These are phyloP conservation scores for Chimonanthus praecox DNA, from an alignment of 164 flowering plant species.

Conservation along the genomic window DNA sequence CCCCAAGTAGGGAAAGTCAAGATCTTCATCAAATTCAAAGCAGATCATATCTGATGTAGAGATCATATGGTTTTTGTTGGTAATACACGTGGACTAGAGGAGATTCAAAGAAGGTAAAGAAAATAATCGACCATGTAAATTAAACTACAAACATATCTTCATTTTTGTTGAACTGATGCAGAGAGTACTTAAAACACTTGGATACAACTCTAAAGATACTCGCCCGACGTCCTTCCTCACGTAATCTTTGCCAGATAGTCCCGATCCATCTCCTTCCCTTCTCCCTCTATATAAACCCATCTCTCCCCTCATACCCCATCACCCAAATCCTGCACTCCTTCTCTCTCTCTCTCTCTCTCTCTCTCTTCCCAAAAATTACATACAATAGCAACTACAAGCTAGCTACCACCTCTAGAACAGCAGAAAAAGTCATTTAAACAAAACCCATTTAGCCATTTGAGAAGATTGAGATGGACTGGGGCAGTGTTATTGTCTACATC, in stretches of 20 bases:
- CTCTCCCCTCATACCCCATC: not conserved
- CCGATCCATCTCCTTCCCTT: not conserved
- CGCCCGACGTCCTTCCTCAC: no score
- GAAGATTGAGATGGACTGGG: conserved; percentile 14
- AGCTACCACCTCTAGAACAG: not conserved
- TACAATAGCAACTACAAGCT: not conserved
- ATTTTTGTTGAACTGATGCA: no score
- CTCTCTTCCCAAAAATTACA: not conserved
- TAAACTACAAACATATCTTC: not conserved
- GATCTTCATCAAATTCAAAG: conserved; percentile 1
- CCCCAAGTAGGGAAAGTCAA: not conserved
- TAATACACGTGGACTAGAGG: not conserved
- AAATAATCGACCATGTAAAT: no score
- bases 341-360: not conserved
- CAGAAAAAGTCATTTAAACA: not conserved
- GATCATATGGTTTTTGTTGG: not conserved
- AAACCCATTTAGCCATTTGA: not conserved
- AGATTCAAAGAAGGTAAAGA: not conserved
- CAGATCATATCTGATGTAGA: not conserved
- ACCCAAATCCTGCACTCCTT: not conserved
- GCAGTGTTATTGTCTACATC: conserved; percentile 1
- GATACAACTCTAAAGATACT: no score
- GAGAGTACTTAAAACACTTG: no score
- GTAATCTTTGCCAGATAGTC: no score
- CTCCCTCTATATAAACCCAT: conserved; percentile 5